Evolutionary conservation across 345 rosid species (phyloP), one percentile per base, ranked within the genome.

Genomic region (Brassica cretica): DNA sequence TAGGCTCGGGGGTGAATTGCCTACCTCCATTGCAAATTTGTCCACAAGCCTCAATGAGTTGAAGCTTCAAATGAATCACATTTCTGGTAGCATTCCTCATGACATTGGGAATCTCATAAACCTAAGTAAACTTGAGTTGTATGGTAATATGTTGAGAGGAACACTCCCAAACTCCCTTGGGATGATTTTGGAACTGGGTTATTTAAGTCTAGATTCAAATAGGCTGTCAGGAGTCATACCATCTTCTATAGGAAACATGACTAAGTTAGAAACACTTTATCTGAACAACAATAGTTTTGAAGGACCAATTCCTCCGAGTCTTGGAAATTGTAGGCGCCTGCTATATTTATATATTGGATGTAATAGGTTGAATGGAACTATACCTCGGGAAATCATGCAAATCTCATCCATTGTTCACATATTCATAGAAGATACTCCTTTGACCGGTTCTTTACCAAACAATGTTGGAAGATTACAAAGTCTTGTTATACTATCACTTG

Each of bases 221-320:
- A 27, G 59, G 4, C 0, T 78, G 15, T 66, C 78, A 16, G 78
- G 82, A 59, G 58, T 12, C 15, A 72, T 78, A 56, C 78, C 82
- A 11, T 61, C 44, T 44, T 73, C 4, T 33, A 11, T 78, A 19
- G 78, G 82, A 7, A 78, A 78, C 63, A 8, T 78, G 41, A 66
- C 56, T 32, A 6, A 0, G 7, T 67, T 78, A 66, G 51, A 18
- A 6, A 37, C 4, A 10, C 62, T 78, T 0, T 5, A 0, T 8
- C 30, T 78, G 66, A 39, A 0, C 27, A 72, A 29, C 81, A 78
- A 66, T 9, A 56, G 67, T 29, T 72, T 78, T 39, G 4, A 56
- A 16, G 73, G 81, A 39, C 33, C 2, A 2, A 27, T 78, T 64
- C 72, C 77, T 65, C 51, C 29, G 1, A 78, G 67, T 64, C 59